These are phyloP conservation scores for Curvularia sp. DNA, from an alignment of 2,329 filamentous ascomycete species.

Conservation along the genomic window DNA sequence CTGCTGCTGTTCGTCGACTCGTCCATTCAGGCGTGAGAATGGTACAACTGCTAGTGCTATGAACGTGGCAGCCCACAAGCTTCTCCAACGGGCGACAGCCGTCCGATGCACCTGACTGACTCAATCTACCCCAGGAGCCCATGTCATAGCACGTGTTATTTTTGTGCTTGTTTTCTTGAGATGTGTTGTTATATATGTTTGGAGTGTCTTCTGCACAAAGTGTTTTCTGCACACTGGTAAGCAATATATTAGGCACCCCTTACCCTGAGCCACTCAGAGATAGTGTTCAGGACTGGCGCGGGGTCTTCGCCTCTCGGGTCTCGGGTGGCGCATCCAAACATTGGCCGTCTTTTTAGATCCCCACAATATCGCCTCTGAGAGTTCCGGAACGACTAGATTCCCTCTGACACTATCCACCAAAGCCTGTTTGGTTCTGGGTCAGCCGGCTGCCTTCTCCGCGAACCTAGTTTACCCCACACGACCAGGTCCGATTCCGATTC, in stretches of 20 bases:
- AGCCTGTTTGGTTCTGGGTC: conserved; percentile 14
- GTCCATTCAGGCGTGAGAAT: not conserved
- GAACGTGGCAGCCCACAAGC: not conserved
- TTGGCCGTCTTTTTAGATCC: conserved; percentile 2
- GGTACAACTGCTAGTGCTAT: not conserved
- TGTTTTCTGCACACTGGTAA: not conserved
- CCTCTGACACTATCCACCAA: not conserved
- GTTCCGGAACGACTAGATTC: not conserved
- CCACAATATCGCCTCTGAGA: conserved; percentile 3
- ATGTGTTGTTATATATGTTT: not conserved
- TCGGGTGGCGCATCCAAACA: conserved; percentile 8
- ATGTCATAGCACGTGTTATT: not conserved
- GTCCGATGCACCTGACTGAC: conserved; percentile 11
- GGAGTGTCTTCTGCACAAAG: not conserved
- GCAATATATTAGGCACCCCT: conserved; percentile 12
- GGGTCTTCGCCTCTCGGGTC: conserved; percentile 12
- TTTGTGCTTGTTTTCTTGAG: not conserved
- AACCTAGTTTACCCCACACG: conserved; percentile 15
- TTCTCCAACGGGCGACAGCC: conserved; percentile 3
- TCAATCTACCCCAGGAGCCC: conserved; percentile 1
- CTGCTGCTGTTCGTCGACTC: not conserved
- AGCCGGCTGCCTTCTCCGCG: conserved; percentile 7
- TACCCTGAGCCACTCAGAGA: conserved; percentile 8
- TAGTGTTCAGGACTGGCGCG: conserved; percentile 15
- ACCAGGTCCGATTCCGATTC: conserved; percentile 14